Conservation (phyloP, 2,329 filamentous ascomycete genomes). For the Xylogone sp. region DNA sequence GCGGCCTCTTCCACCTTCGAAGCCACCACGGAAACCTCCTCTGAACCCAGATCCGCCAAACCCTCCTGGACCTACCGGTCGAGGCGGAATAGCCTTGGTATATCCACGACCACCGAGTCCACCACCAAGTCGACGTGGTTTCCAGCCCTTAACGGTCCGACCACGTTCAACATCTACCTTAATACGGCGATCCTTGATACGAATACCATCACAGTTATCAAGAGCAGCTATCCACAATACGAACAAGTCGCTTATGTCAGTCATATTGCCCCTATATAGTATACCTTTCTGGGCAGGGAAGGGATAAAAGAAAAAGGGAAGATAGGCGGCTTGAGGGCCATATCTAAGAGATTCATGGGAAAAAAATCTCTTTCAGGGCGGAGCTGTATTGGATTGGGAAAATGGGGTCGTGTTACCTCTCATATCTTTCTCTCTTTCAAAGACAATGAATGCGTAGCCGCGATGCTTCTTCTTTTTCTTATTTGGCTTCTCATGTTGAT, state of each 20-base stretch:
- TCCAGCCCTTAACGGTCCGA: slow-evolving; percentile 90
- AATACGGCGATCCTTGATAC: slow-evolving; percentile 87
- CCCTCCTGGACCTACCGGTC: slow-evolving; percentile 62
- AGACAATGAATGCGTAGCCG: slow-evolving; percentile 96
- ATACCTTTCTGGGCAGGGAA: slow-evolving; percentile 34
- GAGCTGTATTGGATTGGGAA: slow-evolving; percentile 31
- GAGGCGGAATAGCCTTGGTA: slow-evolving; percentile 73
- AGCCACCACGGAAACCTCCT: slow-evolving; percentile 28
- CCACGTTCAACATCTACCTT: slow-evolving; percentile 96
- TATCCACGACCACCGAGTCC: slow-evolving; percentile 91
- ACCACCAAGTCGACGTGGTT: slow-evolving; percentile 84
- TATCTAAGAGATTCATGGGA: slow-evolving; percentile 33
- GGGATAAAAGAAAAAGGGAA: slow-evolving; percentile 28
- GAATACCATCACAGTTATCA: slow-evolving; percentile 78
- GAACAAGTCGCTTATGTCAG: slow-evolving; percentile 64
- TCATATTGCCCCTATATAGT: slow-evolving; percentile 55
- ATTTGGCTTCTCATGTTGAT: slow-evolving; percentile 63
- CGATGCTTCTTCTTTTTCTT: slow-evolving; percentile 79
- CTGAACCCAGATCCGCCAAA: slow-evolving; percentile 43
- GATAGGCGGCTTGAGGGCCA: slow-evolving; percentile 31
- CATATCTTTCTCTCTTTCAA: slow-evolving; percentile 97
- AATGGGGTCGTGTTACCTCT: slow-evolving; percentile 73
- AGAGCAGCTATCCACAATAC: slow-evolving; percentile 76
- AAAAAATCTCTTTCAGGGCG: slow-evolving; percentile 12
- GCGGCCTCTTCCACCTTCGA: slow-evolving; percentile 40